phyloP scores from a whole-genome alignment of 2,329 filamentous ascomycete genomes.

The Dendryphion nanum region DNA sequence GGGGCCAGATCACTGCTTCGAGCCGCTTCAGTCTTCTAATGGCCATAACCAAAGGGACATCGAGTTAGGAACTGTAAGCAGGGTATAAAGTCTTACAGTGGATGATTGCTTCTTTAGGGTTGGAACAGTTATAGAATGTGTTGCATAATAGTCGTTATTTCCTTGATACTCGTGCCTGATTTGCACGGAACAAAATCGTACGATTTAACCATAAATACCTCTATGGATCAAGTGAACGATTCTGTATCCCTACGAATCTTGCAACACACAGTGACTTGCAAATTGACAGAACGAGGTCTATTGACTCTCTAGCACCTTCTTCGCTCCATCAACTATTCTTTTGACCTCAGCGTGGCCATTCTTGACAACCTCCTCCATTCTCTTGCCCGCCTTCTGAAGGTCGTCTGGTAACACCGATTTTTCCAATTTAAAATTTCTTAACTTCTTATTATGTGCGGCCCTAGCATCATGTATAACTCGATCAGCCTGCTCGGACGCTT shows the following conservation, averaged over 20 bases:
- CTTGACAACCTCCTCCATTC: slow-evolving; percentile 53
- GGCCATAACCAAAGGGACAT: neutral
- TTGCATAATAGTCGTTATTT: no score
- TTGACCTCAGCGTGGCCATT: slow-evolving; percentile 49
- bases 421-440: slow-evolving; percentile 44
- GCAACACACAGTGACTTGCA: neutral
- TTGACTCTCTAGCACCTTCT: slow-evolving; percentile 44
- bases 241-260: neutral
- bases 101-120: no score
- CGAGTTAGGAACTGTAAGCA: no score
- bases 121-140: no score
- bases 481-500: slow-evolving; percentile 44
- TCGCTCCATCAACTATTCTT: slow-evolving; percentile 49
- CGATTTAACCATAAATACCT: no score
- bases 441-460: slow-evolving; percentile 49
- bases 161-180: no score
- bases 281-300: slow-evolving; percentile 3
- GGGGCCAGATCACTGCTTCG: no score
- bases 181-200: no score
- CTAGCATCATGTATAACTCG: slow-evolving; percentile 44
- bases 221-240: no score
- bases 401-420: slow-evolving; percentile 49
- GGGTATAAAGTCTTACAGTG: no score
- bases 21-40: no score
- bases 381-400: slow-evolving; percentile 47